Evolutionary conservation across 768 basidiomycete species (phyloP), one percentile per base, ranked within the genome.

Genomic region (Lactifluus pinguis): DNA sequence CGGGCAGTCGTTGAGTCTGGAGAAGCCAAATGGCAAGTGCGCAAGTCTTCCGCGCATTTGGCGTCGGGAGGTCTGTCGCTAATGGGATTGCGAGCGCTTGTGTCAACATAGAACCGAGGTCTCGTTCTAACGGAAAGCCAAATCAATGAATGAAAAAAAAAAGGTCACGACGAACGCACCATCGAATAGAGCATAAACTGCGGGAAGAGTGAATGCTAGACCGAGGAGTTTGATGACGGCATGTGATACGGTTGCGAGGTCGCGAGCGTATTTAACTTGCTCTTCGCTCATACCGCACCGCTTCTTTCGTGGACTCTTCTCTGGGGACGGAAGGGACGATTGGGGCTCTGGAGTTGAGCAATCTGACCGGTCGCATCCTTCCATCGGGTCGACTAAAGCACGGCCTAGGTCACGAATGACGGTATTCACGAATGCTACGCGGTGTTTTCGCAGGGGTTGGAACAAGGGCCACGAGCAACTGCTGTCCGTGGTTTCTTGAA

Each of bases 31-130:
- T 87, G 2, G 85, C 80, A 29, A 92, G 72, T 2, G 87, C 88
- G 60, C 81, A 90, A 1, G 91, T 92, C 70, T 93, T 93, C n/a
- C 91, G 83, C 11, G 87, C 81, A 68, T 92, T 92, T 6, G 87
- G 87, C 6, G 89, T 91, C 3, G 89, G 91, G 0, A 93, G 72
- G 30, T 79, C 75, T 5, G 79, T 74, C 0, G 86, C 80, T 21
- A 90, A 75, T 2, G 89, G 89, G 61, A 93, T 89, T 7, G 85
- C 82, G 9, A 92, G 74, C 9, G 87, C 76, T 11, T 79, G 77
- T 2, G 82, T 80, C 38, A 92, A 70, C 59, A 93, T 80, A 34
- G 75, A 73, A 19, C 76, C 71, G 5, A 90, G 76, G 61, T 89
- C 81, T 29, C 69, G 71, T 55, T 84, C 89, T 89, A 42, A 60